Base-by-base conservation (phyloP, 257 asterid species). In the Anisodus acutangulus region DNA sequence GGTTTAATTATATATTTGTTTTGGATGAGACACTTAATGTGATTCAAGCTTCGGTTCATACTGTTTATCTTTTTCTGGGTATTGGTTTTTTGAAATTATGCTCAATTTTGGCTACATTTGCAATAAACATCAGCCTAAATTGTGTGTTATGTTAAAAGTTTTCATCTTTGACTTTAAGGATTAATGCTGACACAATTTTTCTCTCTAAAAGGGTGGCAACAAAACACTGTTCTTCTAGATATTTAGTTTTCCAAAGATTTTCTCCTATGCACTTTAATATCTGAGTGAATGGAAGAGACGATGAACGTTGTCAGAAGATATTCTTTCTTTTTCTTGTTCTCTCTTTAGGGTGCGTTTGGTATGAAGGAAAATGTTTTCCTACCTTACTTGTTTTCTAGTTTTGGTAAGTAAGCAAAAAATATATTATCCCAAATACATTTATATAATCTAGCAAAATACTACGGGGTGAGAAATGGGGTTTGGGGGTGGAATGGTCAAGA, bases 161-260 rank as follows among this genome's bases (percentile, higher is more conserved):
- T 51, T 68, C 51, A 66, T 66, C 43, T 70, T 71, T 71, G 58
- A n/a, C 17, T 2, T 45, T 45, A 22, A 22, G 26, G 26, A 59
- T 72, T 72, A 72, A 19, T 74, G 80, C 60, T 74, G 60, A 74
- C 59, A 45, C 62, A 54, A 12, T 5, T 49, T 7, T 19, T 68
- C 13, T 7, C 22, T 74, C 17, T 47, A 12, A 12, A 49, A 49
- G 19, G 80, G 49, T 74, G 49, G 43, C 13, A 47, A 11, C n/a
- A 22, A 71, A 49, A 72, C 26, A 22, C 26, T 0, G 49, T 70
- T 71, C 82, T 59, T 81, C 49, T 83, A 19, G 35, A 47, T 68
- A 79, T 45, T 45, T 26, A 0, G 22, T 51, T 2, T 51, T 51
- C 26, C 11, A 12, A 76, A 76, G 63, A 12, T 51, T 72, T 74